phyloP scores from a whole-genome alignment of 106 monocot genomes.

The Hemerocallis citrina region DNA sequence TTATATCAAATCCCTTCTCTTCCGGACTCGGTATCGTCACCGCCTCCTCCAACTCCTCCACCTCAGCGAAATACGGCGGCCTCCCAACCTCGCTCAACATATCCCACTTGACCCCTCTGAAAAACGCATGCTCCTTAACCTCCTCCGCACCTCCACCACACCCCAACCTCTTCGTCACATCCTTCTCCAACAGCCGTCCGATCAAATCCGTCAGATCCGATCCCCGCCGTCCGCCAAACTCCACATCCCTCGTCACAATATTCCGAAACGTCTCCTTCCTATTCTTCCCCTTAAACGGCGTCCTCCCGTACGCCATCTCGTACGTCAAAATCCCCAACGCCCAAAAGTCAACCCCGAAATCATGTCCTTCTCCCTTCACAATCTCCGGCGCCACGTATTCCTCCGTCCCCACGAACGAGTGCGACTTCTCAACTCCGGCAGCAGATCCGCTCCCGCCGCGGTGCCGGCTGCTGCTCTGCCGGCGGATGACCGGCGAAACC shows the following conservation, averaged over 20 bases:
- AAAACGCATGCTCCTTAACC: conserved; percentile 72
- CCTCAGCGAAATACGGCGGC: conserved; percentile 52
- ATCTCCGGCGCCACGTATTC: conserved; percentile 97
- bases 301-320: conserved; percentile 79
- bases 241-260: conserved; percentile 41
- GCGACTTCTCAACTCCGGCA: conserved; percentile 31
- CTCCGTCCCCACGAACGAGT: conserved; percentile 92
- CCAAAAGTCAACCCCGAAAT: conserved; percentile 94
- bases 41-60: conserved; percentile 37
- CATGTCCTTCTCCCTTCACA: conserved; percentile 73
- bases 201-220: conserved; percentile 65
- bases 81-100: conserved; percentile 42
- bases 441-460: too few species aligned
- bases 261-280: conserved; percentile 90
- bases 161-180: conserved; percentile 51
- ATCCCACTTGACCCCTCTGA: conserved; percentile 73
- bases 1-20: conserved; percentile 34
- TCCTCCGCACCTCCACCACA: conserved; percentile 59
- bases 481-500: conserved; percentile 57
- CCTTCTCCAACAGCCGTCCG: conserved; percentile 47
- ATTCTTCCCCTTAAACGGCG: conserved; percentile 74
- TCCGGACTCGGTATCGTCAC: not conserved
- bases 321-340: conserved; percentile 72
- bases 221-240: conserved; percentile 46
- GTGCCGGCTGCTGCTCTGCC: too few species aligned